Percentiles rank a stretch among this genome's conserved stretches.
phyloP scores from a whole-genome alignment of 495 filamentous ascomycete species.

The Peziza echinospora region DNA sequence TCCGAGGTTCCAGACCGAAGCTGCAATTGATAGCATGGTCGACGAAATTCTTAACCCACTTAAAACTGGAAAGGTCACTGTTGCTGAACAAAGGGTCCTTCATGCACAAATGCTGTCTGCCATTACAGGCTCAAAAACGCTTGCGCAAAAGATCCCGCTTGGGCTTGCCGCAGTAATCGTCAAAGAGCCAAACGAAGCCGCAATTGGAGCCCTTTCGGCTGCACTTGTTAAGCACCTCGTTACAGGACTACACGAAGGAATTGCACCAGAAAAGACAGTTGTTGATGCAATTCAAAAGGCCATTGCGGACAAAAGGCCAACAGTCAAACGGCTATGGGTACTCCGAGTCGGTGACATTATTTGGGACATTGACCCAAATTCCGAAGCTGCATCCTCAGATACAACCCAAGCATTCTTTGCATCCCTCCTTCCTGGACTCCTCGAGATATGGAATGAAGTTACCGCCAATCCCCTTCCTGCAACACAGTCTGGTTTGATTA shows the following conservation, averaged over 20 bases:
- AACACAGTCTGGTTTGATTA: slow-evolving; percentile 53
- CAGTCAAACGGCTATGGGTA: slow-evolving; percentile 62
- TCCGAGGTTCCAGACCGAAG: slow-evolving; percentile 32
- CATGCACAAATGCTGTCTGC: slow-evolving; percentile 56
- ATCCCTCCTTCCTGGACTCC: slow-evolving; percentile 38
- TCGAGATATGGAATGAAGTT: slow-evolving; percentile 58
- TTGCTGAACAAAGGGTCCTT: slow-evolving; percentile 56
- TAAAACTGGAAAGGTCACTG: slow-evolving; percentile 57
- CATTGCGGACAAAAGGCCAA: slow-evolving; percentile 57
- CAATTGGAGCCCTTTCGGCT: slow-evolving; percentile 48
- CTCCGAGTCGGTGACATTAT: slow-evolving; percentile 51
- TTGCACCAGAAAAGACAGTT: slow-evolving; percentile 34
- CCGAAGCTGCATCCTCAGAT: slow-evolving; percentile 18
- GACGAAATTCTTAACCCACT: slow-evolving; percentile 59
- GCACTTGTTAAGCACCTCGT: slow-evolving; percentile 41
- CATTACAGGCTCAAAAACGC: slow-evolving; percentile 32
- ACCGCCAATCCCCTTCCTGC: slow-evolving; percentile 51
- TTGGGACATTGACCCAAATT: slow-evolving; percentile 30
- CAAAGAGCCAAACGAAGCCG: slow-evolving; percentile 75
- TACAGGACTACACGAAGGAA: slow-evolving; percentile 34
- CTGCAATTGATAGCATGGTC: slow-evolving; percentile 37
- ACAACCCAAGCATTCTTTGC: slow-evolving; percentile 33
- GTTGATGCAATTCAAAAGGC: slow-evolving; percentile 59
- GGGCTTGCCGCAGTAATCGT: slow-evolving; percentile 39
- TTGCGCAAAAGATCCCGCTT: slow-evolving; percentile 42